Base-by-base conservation (phyloP, 2,329 filamentous ascomycete species). In the Calonectria fujianensis region DNA sequence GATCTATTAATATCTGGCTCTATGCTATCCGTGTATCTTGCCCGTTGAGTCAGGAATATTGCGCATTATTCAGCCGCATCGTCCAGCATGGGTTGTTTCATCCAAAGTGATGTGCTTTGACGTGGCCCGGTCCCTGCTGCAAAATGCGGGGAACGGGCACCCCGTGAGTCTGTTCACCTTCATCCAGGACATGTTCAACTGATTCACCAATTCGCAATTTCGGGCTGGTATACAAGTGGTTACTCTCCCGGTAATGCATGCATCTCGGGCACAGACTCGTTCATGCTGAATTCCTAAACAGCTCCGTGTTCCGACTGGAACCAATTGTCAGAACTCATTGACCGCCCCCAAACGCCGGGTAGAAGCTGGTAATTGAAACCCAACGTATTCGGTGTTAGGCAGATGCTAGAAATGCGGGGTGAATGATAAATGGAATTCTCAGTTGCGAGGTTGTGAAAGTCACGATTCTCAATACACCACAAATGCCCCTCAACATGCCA, bases 131-230 rank as follows among this genome's bases (percentile, higher is more conserved):
- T 11, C 52, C 31, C 29, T 20, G 52, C 52, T 11, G 31, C 31
- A 35, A n/a, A 57, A 57, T 57, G 29, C 20, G 52, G 52, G 52
- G 52, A 57, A 32, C 52, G 52, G 52, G n/a, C 52, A 57, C 52
- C 14, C 52, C 52, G 52, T 35, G 29, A n/a, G 52, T 57, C 52
- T 35, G 52, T 57, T 57, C 52, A 9, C 52, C 52, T 48, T 48
- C n/a, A 48, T 13, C 45, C 45, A 48, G 20, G n/a, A 24, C 45
- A 24, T 48, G 45, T 13, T 24, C 45, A 48, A 48, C 45, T 48
- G 45, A 11, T 24, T 48, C 45, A 48, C 45, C 45, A 13, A 24
- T 48, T 35, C 31, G 18, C 10, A 57, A 57, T 57, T 32, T 57
- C 52, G 29, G 52, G 9, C 18, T 18, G 18, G 52, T 57, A 35